Conservation (phyloP, 2,329 filamentous ascomycete genomes). For the Magnaporthiopsis incrustans region DNA sequence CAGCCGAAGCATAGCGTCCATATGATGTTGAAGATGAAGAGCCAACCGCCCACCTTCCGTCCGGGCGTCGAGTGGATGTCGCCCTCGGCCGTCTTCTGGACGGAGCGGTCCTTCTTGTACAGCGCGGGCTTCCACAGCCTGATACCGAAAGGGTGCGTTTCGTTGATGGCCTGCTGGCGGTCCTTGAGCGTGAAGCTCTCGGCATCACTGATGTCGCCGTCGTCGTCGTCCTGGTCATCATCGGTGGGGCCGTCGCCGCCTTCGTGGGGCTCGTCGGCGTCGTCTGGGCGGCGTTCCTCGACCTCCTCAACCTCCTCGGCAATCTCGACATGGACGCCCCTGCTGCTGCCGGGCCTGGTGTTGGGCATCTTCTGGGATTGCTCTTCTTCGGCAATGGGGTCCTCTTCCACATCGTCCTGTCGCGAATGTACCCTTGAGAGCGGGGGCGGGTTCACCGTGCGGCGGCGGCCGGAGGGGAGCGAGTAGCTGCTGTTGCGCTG, state of each 20-base stretch:
- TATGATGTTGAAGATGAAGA: conserved; percentile 78
- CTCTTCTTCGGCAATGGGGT: conserved; percentile 13
- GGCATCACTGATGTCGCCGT: conserved; percentile 73
- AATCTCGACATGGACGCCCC: conserved; percentile 18
- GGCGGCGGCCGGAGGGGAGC: conserved; percentile 30
- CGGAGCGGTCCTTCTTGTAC: conserved; percentile 95
- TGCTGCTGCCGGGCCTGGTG: conserved; percentile 13
- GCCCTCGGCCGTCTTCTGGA: conserved; percentile 90
- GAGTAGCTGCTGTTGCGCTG: conserved; percentile 35
- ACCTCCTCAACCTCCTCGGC: conserved; percentile 27
- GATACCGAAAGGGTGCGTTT: conserved; percentile 97
- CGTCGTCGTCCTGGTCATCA: conserved; percentile 51
- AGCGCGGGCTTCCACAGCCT: conserved; percentile 97
- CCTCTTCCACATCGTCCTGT: conserved; percentile 17
- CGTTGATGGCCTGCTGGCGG: conserved; percentile 94
- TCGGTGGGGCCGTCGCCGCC: conserved; percentile 30
- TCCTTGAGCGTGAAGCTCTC: conserved; percentile 98
- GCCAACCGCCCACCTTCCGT: conserved; percentile 72
- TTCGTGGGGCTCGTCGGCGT: conserved; percentile 29
- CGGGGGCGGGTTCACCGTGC: conserved; percentile 23
- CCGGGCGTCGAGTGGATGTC: conserved; percentile 96
- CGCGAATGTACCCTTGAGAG: conserved; percentile 21
- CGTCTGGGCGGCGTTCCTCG: conserved; percentile 22
- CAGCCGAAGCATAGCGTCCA: conserved; percentile 93
- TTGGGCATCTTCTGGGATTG: conserved; percentile 11